phyloP scores from a whole-genome alignment of 208 protist genomes.

The Trypanosoma vivax region DNA sequence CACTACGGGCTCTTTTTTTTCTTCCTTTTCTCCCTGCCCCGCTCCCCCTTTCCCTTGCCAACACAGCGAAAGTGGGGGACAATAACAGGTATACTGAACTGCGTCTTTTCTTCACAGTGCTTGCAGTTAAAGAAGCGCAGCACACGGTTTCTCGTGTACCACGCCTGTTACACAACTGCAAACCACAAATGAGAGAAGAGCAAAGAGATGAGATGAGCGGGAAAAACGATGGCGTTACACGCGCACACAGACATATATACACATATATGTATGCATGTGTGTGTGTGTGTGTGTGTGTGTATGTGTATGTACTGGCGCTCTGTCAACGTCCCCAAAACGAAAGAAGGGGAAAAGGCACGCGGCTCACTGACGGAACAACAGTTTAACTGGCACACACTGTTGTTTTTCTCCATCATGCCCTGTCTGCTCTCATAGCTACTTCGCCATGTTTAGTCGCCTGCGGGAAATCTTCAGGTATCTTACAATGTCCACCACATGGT shows the following conservation, averaged over 20 bases:
- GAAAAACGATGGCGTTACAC: too few relatives aligned
- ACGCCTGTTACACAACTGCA: too few relatives aligned
- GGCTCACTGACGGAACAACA: not conserved
- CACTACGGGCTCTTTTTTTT: not conserved
- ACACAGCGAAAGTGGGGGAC: too few relatives aligned
- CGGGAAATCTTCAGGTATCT: conserved; percentile 59
- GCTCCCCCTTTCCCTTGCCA: too few relatives aligned
- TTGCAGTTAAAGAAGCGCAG: too few relatives aligned
- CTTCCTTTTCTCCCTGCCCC: not conserved
- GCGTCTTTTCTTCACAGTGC: too few relatives aligned
- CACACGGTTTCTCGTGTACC: too few relatives aligned
- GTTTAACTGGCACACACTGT: not conserved
- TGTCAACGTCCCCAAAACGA: not conserved
- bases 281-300: not conserved
- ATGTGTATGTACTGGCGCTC: not conserved
- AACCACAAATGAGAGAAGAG: too few relatives aligned
- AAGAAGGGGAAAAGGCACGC: not conserved
- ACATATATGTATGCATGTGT: not conserved
- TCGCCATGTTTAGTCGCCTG: conserved; percentile 27
- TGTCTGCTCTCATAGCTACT: conserved; percentile 5
- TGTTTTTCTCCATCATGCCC: not conserved
- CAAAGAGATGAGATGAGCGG: too few relatives aligned
- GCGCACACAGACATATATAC: not conserved
- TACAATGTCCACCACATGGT: conserved; percentile 45
- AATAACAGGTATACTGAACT: too few relatives aligned